phyloP scores from a whole-genome alignment of 495 filamentous ascomycete species.

The Xylaria palmicola region DNA sequence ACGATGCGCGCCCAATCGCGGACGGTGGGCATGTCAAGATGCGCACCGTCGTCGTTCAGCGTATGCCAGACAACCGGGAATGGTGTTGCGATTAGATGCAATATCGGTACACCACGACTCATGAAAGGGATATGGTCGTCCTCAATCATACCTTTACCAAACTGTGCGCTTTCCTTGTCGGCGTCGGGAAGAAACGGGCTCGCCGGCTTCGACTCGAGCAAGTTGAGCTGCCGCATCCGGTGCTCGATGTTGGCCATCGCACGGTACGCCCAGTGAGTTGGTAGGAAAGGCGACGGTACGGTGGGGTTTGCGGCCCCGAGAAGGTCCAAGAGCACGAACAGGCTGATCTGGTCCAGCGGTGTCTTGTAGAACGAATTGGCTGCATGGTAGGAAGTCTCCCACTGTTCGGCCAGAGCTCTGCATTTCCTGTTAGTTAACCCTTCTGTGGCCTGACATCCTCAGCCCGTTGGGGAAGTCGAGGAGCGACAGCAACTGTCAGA shows the following conservation, averaged over 20 bases:
- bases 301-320: constrained; percentile 69
- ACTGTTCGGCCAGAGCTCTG: constrained; percentile 68
- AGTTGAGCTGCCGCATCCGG: constrained; percentile 57
- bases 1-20: constrained; percentile 84
- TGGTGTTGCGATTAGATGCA: constrained; percentile 81
- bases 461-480: not conserved
- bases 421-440: constrained; percentile 17
- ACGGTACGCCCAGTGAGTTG: constrained; percentile 92
- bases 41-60: constrained; percentile 77
- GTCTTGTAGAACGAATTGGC: constrained; percentile 72
- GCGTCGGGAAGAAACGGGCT: constrained; percentile 48
- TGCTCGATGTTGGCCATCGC: constrained; percentile 65
- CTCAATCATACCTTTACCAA: constrained; percentile 53
- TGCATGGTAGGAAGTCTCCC: constrained; percentile 66
- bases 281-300: constrained; percentile 77
- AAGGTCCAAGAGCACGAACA: constrained; percentile 93
- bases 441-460: not conserved
- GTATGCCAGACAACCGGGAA: constrained; percentile 90
- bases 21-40: constrained; percentile 79
- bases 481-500: not conserved
- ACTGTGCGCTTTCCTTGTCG: constrained; percentile 50
- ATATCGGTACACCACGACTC: constrained; percentile 74
- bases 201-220: constrained; percentile 37
- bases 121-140: constrained; percentile 95
- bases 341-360: constrained; percentile 70